Conservation (phyloP, 2,329 filamentous ascomycete species). For the Penicillium sp. region DNA sequence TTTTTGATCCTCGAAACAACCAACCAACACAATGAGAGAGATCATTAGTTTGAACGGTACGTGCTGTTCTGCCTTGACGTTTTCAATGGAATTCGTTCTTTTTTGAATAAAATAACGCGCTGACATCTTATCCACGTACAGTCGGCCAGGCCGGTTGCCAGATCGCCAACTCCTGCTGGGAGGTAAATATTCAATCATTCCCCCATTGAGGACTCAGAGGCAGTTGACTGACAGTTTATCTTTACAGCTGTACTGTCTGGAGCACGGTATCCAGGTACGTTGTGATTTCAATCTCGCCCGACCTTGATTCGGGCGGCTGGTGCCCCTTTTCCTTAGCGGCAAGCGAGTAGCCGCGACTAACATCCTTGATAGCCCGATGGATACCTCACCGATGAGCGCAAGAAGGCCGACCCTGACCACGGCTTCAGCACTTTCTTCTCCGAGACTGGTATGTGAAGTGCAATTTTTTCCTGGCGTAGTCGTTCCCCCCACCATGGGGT, state of each 20-base stretch:
- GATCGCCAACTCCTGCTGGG: constrained; percentile 99
- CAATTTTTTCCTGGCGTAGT: constrained; percentile 17
- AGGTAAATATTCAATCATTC: constrained; percentile 63
- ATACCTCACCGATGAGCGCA: constrained; percentile 96
- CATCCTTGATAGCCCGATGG: constrained; percentile 75
- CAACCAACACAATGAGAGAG: constrained; percentile 80
- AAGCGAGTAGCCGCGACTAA: constrained; percentile 26
- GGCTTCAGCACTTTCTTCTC: constrained; percentile 99
- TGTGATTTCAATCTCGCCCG: constrained; percentile 18
- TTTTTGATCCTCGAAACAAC: constrained; percentile 21
- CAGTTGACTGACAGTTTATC: constrained; percentile 34
- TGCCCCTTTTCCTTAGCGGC: constrained; percentile 18
- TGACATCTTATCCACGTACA: constrained; percentile 44
- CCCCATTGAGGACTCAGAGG: constrained; percentile 7
- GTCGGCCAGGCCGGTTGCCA: constrained; percentile 99
- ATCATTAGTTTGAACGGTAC: constrained; percentile 98
- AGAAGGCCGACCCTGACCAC: constrained; percentile 85
- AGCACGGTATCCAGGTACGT: constrained; percentile 97
- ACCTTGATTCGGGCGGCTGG: constrained; percentile 15
- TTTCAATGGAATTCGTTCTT: constrained; percentile 8
- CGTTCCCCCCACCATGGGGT: constrained; percentile 1
- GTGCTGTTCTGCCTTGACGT: constrained; percentile 31
- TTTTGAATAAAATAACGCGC: constrained; percentile 31
- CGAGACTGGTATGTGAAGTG: constrained; percentile 74
- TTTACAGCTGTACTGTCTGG: constrained; percentile 93